Conservation (phyloP, 192 early-diverging fungal species). For the Lobosporangium transversale region DNA sequence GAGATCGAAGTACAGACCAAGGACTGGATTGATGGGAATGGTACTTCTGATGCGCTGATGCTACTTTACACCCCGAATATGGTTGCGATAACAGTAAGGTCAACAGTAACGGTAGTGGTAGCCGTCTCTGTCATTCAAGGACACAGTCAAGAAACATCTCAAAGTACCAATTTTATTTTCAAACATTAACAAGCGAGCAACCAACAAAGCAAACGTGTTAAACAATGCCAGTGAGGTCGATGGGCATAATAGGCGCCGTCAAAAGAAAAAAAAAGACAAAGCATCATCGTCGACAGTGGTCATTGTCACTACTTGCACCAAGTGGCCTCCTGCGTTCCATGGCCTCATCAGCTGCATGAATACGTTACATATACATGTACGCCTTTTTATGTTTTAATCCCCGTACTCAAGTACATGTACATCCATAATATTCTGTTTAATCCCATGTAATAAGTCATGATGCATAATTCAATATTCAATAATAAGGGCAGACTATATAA, state of each 20-base stretch:
- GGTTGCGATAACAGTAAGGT: neutral
- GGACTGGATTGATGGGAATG: neutral
- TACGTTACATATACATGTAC: too few relatives aligned
- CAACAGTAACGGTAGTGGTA: neutral
- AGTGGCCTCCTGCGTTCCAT: neutral
- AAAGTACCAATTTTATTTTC: constrained; percentile 19
- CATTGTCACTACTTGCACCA: constrained; percentile 1
- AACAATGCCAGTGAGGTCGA: neutral
- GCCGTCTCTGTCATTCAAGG: constrained; percentile 5
- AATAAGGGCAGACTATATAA: too few relatives aligned
- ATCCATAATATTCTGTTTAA: too few relatives aligned
- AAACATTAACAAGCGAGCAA: neutral
- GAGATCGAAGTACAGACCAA: too few relatives aligned
- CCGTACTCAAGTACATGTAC: too few relatives aligned
- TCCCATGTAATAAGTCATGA: too few relatives aligned
- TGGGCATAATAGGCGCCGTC: neutral
- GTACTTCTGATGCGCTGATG: neutral
- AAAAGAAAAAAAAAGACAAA: neutral
- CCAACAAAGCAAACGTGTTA: neutral
- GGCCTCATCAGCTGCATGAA: constrained; percentile 24
- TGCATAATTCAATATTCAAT: too few relatives aligned
- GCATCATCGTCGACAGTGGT: constrained; percentile 15
- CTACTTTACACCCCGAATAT: neutral
- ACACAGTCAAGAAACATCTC: constrained; percentile 7
- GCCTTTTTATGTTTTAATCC: too few relatives aligned